Base-by-base conservation (phyloP, 1,139 yeast genomes). In the Chernovozyma sophiae-reginae region DNA sequence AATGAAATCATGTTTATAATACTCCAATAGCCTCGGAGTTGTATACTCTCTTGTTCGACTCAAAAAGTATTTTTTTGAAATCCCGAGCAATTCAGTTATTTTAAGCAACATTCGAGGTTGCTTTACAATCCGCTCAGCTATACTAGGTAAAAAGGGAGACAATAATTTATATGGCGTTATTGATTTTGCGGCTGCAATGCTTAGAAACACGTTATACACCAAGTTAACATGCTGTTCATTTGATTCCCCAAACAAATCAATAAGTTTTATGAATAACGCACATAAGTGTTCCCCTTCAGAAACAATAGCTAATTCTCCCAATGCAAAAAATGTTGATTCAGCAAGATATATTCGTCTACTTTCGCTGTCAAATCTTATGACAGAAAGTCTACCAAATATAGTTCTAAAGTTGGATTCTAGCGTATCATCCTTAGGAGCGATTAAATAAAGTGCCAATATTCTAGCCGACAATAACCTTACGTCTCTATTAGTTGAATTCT, bases 81-180 rank as follows among this genome's bases (percentile, higher is more conserved):
- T 74, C 1, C 80, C 84, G 24, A 87, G 65, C 5, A 87, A 63
- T 30, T 78, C 79, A 5, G 90, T 74, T 13, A 92, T 65, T 42
- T 75, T 72, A 17, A 66, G 66, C 26, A 86, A 67, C 38, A 85
- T 63, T n/a, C 68, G 62, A 0, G 80, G 77, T 35, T 75, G 77
- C 43, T 78, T 78, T 2, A 86, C 79, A 13, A 86, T 68, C 33
- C 75, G 71, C 36, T 80, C 74, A 29, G 92, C 75, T n/a, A 89
- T 67, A 35, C 84, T 74, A 1, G 94, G 86, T 52, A 92, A 71
- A 45, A 79, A 85, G 0, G 96, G 96, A 3, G 87, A 76, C 25
- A 89, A 62, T 14, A 92, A 58, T 51, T 84, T 86, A 63, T 81
- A 80, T 0, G 87, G 81, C 2, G 85, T 73, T 23, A 76, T 54